Evolutionary conservation across 257 asterid genomes (phyloP).

Genomic region (Solanum paucissectum): DNA sequence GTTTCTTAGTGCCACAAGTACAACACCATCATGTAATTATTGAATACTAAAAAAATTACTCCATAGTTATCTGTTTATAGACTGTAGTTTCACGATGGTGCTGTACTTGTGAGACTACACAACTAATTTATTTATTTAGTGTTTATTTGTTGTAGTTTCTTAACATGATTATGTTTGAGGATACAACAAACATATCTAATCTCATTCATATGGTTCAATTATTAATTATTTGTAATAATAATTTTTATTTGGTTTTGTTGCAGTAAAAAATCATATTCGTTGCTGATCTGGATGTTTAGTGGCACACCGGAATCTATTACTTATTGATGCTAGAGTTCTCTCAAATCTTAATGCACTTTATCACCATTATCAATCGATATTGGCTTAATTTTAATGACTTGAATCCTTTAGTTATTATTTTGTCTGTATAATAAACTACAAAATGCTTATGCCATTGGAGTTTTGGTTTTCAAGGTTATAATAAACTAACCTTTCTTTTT

Average conservation of each 20-base stretch:
- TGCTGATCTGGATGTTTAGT: not conserved
- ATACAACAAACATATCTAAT: not conserved
- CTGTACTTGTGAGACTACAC: not conserved
- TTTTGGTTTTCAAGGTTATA: conserved; percentile 15
- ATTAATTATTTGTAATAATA: not conserved
- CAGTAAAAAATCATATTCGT: conserved; percentile 1
- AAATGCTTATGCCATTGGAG: conserved; percentile 13
- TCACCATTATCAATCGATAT: conserved; percentile 7
- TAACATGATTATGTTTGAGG: not conserved
- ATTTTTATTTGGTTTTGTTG: conserved; percentile 10
- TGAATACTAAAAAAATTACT: no score
- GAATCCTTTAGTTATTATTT: not conserved
- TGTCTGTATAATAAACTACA: conserved; percentile 7
- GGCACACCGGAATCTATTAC: conserved; percentile 1
- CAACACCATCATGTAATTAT: no score
- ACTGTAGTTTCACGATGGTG: not conserved
- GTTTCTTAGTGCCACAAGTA: no score
- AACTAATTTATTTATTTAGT: not conserved
- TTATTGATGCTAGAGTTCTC: not conserved
- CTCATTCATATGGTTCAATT: not conserved
- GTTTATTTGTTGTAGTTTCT: not conserved
- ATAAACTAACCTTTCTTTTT: not conserved
- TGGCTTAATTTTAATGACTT: conserved; percentile 3
- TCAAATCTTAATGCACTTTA: not conserved
- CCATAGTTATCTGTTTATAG: no score